Percentiles rank a stretch among this genome's conserved stretches.
phyloP scores from a whole-genome alignment of 2,329 filamentous ascomycete species.

The Truncatella angustata region DNA sequence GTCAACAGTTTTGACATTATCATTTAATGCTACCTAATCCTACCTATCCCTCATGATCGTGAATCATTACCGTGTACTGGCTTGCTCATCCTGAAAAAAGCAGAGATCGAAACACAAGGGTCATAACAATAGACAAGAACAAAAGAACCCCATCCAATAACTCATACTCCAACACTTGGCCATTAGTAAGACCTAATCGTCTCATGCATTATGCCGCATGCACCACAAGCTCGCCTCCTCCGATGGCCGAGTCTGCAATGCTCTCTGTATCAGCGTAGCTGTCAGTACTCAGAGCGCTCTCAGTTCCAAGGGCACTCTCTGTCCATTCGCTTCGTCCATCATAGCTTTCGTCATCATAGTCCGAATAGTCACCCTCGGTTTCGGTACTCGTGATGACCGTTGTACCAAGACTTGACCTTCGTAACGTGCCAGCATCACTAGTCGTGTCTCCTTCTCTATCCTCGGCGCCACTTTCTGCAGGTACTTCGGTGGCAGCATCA shows the following conservation, averaged over 20 bases:
- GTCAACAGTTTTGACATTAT: neutral
- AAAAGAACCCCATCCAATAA: neutral
- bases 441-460: slow-evolving; percentile 29
- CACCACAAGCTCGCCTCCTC: slow-evolving; percentile 33
- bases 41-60: neutral
- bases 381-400: slow-evolving; percentile 40
- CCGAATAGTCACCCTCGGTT: slow-evolving; percentile 23
- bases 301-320: slow-evolving; percentile 38
- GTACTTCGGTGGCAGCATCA: neutral
- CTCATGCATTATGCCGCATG: slow-evolving; percentile 24
- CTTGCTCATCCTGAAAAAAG: neutral
- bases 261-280: slow-evolving; percentile 28
- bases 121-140: neutral
- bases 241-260: slow-evolving; percentile 19
- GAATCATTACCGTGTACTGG: slow-evolving; percentile 4
- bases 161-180: neutral
- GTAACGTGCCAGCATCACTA: slow-evolving; percentile 52
- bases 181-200: neutral
- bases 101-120: neutral
- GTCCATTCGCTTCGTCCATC: slow-evolving; percentile 48
- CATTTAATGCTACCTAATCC: neutral
- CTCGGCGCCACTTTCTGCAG: slow-evolving; percentile 13
- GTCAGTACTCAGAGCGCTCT: slow-evolving; percentile 30
- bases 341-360: slow-evolving; percentile 33
- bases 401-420: slow-evolving; percentile 43